These are phyloP conservation scores for Ogataea saltuana DNA, from an alignment of 805 yeast species.

Conservation along the genomic window DNA sequence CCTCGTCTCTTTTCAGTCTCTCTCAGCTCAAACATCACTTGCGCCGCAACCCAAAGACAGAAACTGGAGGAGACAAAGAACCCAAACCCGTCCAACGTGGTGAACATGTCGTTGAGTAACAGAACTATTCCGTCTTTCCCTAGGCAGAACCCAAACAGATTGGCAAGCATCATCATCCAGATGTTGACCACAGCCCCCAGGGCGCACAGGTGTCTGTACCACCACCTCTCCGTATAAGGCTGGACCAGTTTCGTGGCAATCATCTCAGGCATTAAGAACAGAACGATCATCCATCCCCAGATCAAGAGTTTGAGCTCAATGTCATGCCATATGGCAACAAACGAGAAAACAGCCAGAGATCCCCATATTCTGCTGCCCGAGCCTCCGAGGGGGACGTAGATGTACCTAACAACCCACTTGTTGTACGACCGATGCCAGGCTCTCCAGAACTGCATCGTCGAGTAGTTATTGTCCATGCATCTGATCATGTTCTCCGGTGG, in stretches of 20 bases:
- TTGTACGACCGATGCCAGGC: constrained; percentile 98
- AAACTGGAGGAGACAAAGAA: constrained; percentile 62
- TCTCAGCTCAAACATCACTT: constrained; percentile 92
- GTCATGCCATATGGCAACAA: constrained; percentile 98
- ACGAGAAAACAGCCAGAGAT: constrained; percentile 82
- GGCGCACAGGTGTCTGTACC: constrained; percentile 84
- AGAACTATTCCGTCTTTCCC: constrained; percentile 81
- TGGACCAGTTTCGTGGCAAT: constrained; percentile 49
- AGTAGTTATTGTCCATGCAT: constrained; percentile 91
- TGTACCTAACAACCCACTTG: constrained; percentile 84
- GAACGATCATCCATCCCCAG: constrained; percentile 96
- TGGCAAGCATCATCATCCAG: constrained; percentile 98
- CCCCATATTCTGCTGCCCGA: constrained; percentile 68
- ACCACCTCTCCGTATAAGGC: constrained; percentile 43
- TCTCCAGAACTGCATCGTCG: constrained; percentile 96
- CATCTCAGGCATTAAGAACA: constrained; percentile 86
- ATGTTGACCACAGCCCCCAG: constrained; percentile 85
- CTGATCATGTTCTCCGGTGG: constrained; percentile 98
- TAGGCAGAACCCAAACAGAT: constrained; percentile 89
- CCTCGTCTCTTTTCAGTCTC: constrained; percentile 85
- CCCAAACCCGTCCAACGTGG: constrained; percentile 65
- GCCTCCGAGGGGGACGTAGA: constrained; percentile 92
- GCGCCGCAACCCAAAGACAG: constrained; percentile 79
- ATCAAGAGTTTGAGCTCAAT: constrained; percentile 79
- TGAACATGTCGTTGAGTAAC: constrained; percentile 68